phyloP scores from a whole-genome alignment of 2,329 filamentous ascomycete genomes.

The Alternaria postmessia region DNA sequence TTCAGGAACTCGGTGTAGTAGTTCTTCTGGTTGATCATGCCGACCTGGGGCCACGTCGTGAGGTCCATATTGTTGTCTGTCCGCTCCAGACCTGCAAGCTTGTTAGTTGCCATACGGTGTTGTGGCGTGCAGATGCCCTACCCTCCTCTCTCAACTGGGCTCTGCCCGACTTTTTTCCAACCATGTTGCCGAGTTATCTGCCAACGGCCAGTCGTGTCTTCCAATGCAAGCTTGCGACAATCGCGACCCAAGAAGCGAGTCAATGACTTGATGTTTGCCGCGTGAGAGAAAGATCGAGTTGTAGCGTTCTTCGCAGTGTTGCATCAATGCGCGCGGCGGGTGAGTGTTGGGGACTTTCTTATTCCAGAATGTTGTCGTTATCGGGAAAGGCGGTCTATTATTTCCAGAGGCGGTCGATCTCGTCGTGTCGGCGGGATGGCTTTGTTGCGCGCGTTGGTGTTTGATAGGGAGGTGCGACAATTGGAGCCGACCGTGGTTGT shows the following conservation, averaged over 20 bases:
- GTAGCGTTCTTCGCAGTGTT: not conserved
- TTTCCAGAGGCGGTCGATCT: not conserved
- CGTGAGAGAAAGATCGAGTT: not conserved
- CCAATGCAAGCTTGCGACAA: slow-evolving; percentile 6
- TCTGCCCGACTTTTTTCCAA: slow-evolving; percentile 71
- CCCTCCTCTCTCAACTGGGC: slow-evolving; percentile 68
- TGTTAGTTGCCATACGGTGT: slow-evolving; percentile 16
- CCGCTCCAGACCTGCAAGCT: slow-evolving; percentile 78
- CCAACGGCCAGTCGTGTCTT: not conserved
- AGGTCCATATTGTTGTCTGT: slow-evolving; percentile 99
- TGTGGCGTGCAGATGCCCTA: slow-evolving; percentile 34
- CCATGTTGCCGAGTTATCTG: slow-evolving; percentile 56
- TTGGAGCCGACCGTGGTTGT: not conserved
- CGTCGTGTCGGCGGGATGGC: not conserved
- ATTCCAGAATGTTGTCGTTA: not conserved
- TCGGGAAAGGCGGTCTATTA: slow-evolving; percentile 14
- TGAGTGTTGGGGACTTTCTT: not conserved
- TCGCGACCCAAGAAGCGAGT: slow-evolving; percentile 20
- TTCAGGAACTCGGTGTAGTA: slow-evolving; percentile 96
- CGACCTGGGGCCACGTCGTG: slow-evolving; percentile 90
- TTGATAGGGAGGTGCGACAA: not conserved
- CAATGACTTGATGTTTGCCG: slow-evolving; percentile 18
- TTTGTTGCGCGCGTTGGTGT: not conserved
- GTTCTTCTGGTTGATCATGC: slow-evolving; percentile 98
- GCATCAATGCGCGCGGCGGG: not conserved